A percentile compares a stretch with the other conserved stretches of the same genome.
These are phyloP conservation scores for Jaapia argillacea DNA, from an alignment of 768 basidiomycete genomes.

Conservation along the genomic window DNA sequence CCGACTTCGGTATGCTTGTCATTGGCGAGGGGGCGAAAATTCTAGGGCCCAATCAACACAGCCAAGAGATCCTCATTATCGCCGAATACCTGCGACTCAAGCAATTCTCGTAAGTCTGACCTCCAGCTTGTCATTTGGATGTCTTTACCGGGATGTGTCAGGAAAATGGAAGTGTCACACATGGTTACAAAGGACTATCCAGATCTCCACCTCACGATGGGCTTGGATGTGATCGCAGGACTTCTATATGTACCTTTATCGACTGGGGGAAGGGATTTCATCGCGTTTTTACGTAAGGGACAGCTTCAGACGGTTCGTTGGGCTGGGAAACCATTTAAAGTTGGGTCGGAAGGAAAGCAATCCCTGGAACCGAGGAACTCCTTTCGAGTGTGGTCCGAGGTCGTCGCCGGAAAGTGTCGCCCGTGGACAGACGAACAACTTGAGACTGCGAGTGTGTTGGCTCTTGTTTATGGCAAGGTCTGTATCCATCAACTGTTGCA, in stretches of 20 bases:
- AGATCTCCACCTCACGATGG: slow-evolving; percentile 51
- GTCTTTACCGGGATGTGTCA: slow-evolving; percentile 18
- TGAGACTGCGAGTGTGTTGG: slow-evolving; percentile 72
- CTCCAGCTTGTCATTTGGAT: neutral
- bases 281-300: slow-evolving; percentile 71
- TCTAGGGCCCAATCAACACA: slow-evolving; percentile 57
- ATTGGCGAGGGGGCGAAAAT: slow-evolving; percentile 67
- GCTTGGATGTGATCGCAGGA: slow-evolving; percentile 59
- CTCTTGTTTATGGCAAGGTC: slow-evolving; percentile 70
- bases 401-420: slow-evolving; percentile 53
- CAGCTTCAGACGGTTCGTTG: slow-evolving; percentile 60
- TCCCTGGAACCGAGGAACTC: slow-evolving; percentile 63
- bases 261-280: slow-evolving; percentile 65
- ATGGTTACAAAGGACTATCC: slow-evolving; percentile 60
- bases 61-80: slow-evolving; percentile 70
- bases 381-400: slow-evolving; percentile 75
- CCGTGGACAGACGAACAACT: slow-evolving; percentile 78
- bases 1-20: slow-evolving; percentile 63
- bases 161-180: slow-evolving; percentile 62
- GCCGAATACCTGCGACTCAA: slow-evolving; percentile 73
- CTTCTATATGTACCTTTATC: slow-evolving; percentile 70
- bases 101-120: slow-evolving; percentile 46
- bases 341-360: slow-evolving; percentile 22
- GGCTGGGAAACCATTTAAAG: slow-evolving; percentile 67
- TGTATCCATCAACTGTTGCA: slow-evolving; percentile 3